Evolutionary conservation across 106 monocot genomes (phyloP).

Genomic region (Gastrodia elata): DNA sequence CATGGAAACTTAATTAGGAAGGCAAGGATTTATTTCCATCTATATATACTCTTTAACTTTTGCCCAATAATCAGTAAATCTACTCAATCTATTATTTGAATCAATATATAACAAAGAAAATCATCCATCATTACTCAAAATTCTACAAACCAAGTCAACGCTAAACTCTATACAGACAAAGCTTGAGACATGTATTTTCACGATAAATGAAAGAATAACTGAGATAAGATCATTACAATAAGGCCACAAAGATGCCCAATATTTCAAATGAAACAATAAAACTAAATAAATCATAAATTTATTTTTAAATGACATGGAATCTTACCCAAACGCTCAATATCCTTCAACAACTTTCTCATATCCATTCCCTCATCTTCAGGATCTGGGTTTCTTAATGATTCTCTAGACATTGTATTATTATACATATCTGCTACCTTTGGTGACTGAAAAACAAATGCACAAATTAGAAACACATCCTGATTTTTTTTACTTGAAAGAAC

Average conservation of each 20-base stretch:
- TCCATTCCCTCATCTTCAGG: conserved; percentile 3
- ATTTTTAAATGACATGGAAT: neutral
- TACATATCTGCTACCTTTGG: conserved; percentile 6
- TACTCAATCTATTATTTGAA: no score
- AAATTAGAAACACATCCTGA: neutral
- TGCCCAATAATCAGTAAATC: no score
- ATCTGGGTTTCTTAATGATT: neutral
- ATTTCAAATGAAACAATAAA: neutral
- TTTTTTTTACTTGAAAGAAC: neutral
- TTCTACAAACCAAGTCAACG: no score
- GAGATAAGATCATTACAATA: neutral
- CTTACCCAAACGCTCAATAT: conserved; percentile 13
- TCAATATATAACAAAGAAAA: no score
- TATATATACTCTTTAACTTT: no score
- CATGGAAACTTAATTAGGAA: no score
- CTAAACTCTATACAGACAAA: no score
- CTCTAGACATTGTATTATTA: neutral
- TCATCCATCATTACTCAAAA: no score
- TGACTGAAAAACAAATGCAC: conserved; percentile 1
- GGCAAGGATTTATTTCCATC: no score
- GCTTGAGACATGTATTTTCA: no score
- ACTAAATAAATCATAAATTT: neutral
- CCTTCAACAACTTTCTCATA: conserved; percentile 10
- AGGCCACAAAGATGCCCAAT: neutral
- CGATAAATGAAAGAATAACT: no score